Conservation (phyloP, 192 early-diverging fungal genomes). For the Thoreauomyces humboldtii region DNA sequence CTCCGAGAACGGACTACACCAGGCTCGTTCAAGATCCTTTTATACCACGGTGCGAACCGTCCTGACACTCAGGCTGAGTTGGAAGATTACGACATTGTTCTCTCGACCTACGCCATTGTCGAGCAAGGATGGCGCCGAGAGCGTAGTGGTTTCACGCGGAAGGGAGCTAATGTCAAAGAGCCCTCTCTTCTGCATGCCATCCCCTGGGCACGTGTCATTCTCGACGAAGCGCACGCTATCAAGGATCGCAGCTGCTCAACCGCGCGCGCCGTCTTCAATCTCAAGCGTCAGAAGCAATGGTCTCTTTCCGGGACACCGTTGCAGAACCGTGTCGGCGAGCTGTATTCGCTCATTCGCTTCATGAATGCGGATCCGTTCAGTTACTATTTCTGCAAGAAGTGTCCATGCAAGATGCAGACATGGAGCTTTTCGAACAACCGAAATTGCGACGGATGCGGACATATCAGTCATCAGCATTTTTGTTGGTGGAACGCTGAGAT, state of each 20-base stretch:
- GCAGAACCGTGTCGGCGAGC: constrained; percentile 91
- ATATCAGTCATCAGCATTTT: constrained; percentile 46
- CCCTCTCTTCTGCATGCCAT: constrained; percentile 68
- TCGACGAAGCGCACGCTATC: constrained; percentile 86
- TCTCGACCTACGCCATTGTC: constrained; percentile 66
- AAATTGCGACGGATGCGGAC: constrained; percentile 49
- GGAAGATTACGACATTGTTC: constrained; percentile 69
- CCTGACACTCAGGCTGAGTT: constrained; percentile 47
- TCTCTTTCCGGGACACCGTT: constrained; percentile 87
- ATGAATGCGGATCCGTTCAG: constrained; percentile 78
- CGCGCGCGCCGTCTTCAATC: constrained; percentile 77
- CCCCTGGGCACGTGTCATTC: constrained; percentile 77
- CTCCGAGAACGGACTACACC: constrained; percentile 60
- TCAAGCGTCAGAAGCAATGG: constrained; percentile 71
- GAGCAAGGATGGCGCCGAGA: constrained; percentile 73
- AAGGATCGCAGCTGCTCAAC: constrained; percentile 85
- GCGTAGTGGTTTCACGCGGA: constrained; percentile 62
- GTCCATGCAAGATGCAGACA: constrained; percentile 57
- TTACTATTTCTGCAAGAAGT: constrained; percentile 83
- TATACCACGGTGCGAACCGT: constrained; percentile 77
- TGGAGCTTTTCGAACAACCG: constrained; percentile 39
- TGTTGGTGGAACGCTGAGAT: constrained; percentile 89
- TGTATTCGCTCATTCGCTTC: constrained; percentile 88
- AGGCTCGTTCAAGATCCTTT: constrained; percentile 56
- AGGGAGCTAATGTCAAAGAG: constrained; percentile 62